A percentile compares a stretch with the other conserved stretches of the same genome.
Conservation (phyloP, 1,284 basidiomycete genomes). For the Sporisorium sorghi region DNA sequence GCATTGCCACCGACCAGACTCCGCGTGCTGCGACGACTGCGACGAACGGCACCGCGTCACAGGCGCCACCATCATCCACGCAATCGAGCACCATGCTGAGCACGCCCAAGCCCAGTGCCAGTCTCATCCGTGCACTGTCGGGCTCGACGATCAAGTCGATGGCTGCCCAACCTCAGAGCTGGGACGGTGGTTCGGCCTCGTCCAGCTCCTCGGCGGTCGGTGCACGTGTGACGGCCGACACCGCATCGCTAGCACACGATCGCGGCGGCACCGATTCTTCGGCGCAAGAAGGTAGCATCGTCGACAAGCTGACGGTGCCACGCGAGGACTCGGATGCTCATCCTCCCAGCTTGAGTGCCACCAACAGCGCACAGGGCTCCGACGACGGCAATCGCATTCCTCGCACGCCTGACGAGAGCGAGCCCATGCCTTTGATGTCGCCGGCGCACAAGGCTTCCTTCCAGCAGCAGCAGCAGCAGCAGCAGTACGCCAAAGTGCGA, state of each 20-base stretch:
- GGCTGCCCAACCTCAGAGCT: conserved; percentile 34
- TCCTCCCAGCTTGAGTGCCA: conserved; percentile 40
- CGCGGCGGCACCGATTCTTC: conserved; percentile 32
- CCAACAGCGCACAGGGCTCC: conserved; percentile 43
- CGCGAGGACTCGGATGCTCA: conserved; percentile 44
- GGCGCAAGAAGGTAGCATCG: conserved; percentile 37
- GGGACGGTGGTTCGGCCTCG: conserved; percentile 26
- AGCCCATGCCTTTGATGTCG: conserved; percentile 13
- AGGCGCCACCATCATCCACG: neutral
- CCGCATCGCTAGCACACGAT: conserved; percentile 14
- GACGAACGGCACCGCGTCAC: neutral
- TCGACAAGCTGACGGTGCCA: conserved; percentile 42
- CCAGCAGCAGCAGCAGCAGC: conserved; percentile 15
- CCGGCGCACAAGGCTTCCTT: conserved; percentile 1
- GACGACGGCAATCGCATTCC: conserved; percentile 47
- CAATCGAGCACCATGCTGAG: conserved; percentile 6
- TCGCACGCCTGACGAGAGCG: conserved; percentile 44
- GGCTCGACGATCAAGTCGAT: conserved; percentile 46
- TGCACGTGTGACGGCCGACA: neutral
- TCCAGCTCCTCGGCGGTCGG: conserved; percentile 14
- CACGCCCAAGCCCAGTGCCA: conserved; percentile 3
- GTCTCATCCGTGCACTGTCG: conserved; percentile 40
- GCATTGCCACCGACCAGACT: conserved; percentile 29
- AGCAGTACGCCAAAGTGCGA: conserved; percentile 28
- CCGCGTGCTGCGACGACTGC: conserved; percentile 15